Evolutionary conservation across 2,329 filamentous ascomycete species (phyloP), one percentile per base, ranked within the genome.

Genomic region (Zelopaecilomyces penicillatus): DNA sequence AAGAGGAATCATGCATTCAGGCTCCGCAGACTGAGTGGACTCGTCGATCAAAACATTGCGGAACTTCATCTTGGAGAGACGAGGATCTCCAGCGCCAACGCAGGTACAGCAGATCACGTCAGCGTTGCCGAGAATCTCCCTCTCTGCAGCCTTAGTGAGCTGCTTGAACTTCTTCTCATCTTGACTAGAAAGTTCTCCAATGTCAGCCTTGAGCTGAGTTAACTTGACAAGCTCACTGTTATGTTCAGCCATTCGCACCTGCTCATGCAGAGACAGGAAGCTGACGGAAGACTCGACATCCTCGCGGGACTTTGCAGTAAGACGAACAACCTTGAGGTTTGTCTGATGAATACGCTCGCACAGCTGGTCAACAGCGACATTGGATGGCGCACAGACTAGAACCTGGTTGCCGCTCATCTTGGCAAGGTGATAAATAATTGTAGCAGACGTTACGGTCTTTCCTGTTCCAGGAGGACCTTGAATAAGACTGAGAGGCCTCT

Each of bases 141-240:
- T 85, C 67, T 98, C 93, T 6, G 93, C 93, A 46, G 85, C 83
- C 56, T 94, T 86, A 48, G 90, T 96, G 41, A 98, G 78, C 61
- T 95, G 87, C 69, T 96, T 96, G 74, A 93, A 93, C 60, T 95
- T 95, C 76, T 98, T 98, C 69, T 98, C 93, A 59, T 98, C 93
- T 64, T 94, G 85, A 57, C 87, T 95, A 4, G 88, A 93, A 50
- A 98, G 66, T 68, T 97, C 93, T 48, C 91, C 90, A 39, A 91
- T 73, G 57, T 96, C 90, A 45, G 76, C 83, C 75, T 98, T 98
- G 46, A 98, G 80, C 65, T 94, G 87, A 42, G 88, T 88, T 44
- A 97, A 80, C 65, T 96, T 97, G 59, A 84, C 83, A 47, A 98
- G 74, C 62, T 98, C 93, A 39, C 87, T 83, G 59, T 97, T 97